Evolutionary conservation across 192 early-diverging fungal species (phyloP).

Genomic region (Coemansia brasiliensis): DNA sequence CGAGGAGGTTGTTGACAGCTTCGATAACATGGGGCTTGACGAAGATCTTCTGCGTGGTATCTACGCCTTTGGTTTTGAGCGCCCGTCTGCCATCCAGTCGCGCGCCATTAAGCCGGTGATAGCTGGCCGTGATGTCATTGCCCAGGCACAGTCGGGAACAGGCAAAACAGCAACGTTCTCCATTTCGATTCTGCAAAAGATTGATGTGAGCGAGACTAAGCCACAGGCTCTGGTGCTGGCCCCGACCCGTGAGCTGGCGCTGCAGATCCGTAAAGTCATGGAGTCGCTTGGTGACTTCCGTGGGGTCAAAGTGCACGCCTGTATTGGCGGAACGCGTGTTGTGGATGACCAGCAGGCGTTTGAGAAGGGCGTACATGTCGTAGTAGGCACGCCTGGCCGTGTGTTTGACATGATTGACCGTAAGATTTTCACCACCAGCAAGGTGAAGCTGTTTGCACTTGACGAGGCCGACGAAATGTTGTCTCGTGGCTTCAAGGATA

Average conservation of each 20-base stretch:
- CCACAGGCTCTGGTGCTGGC: conserved; percentile 96
- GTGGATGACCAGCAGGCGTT: conserved; percentile 87
- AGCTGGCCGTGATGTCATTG: conserved; percentile 97
- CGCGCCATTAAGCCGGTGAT: conserved; percentile 95
- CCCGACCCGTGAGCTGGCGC: conserved; percentile 97
- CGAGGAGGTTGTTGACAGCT: conserved; percentile 91
- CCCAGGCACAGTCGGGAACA: conserved; percentile 99
- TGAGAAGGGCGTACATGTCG: conserved; percentile 81
- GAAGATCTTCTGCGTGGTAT: conserved; percentile 93
- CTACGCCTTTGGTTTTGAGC: conserved; percentile 98
- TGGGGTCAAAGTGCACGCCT: conserved; percentile 91
- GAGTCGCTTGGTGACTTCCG: conserved; percentile 94
- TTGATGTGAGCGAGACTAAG: conserved; percentile 75
- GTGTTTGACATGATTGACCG: conserved; percentile 99
- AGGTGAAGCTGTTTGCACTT: conserved; percentile 97
- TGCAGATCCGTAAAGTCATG: conserved; percentile 96
- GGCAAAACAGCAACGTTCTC: conserved; percentile 99
- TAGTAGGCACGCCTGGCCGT: conserved; percentile 98
- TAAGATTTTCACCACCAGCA: conserved; percentile 73
- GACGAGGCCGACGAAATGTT: conserved; percentile 99
- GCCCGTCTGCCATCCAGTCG: conserved; percentile 95
- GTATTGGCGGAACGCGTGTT: conserved; percentile 96
- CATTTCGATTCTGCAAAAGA: conserved; percentile 94
- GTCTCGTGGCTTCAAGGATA: conserved; percentile 97
- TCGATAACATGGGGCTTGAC: conserved; percentile 93